Base-by-base conservation (phyloP, 2,329 filamentous ascomycete genomes). In the Teratosphaeria destructans region DNA sequence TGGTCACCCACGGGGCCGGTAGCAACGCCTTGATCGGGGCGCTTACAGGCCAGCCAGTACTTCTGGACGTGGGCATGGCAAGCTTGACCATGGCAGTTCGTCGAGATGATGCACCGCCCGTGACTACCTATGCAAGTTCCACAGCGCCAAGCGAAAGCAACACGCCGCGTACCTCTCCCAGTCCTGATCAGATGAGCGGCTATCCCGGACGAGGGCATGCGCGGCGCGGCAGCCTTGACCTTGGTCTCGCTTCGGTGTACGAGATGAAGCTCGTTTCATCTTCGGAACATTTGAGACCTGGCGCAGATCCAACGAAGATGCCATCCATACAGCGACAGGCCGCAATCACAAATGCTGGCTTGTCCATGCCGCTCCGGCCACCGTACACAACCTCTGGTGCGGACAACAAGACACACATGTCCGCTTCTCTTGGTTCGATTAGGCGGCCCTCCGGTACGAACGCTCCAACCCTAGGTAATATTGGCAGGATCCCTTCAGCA, bases 11-110 rank as follows among this genome's bases (percentile, higher is more conserved):
- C 70, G 93, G 93, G 27, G 94, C 94, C 14, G 94, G 94, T 47
- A 96, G 93, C 75, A 99, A 99, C 75, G 94, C 94, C 2, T 76
- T 99, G 53, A 92, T 99, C 63, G 91, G 93, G 12, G 91, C 91
- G 29, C 83, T 99, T 64, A 95, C 92, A 0, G 89, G 93, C 61
- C 89, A 96, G 68, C 93, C 94, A 0, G 91, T 95, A 0, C 80
- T 99, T 14, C 84, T 95, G 68, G 92, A 97, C 70, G 88, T 97
- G 16, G 87, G 87, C 32, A 89, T 95, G 75, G 89, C 93, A 0
- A 96, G 92, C 3, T 79, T 99, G 55, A 96, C 93, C 1, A 88
- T 96, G 85, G 93, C 93, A 4, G 81, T 86, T 16, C 81, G 85
- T 56, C 86, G 85, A 62, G 66, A 73, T 14, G 43, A 73, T 70